Conservation (phyloP, 352 stramenopile genomes). For the Plasmopara muralis region DNA sequence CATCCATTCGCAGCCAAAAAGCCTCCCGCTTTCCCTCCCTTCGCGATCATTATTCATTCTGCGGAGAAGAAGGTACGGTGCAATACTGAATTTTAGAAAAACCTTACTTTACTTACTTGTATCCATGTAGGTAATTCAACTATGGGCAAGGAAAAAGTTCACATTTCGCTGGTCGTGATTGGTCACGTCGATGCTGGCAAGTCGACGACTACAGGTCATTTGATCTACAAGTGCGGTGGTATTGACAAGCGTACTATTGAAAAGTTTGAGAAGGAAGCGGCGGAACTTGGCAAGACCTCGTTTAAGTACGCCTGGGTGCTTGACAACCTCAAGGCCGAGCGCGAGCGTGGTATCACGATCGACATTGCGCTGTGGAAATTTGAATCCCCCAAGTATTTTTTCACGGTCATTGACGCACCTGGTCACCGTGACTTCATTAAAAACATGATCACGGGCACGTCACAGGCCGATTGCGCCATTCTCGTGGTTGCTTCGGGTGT, state of each 20-base stretch:
- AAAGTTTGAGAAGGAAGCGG: slow-evolving; percentile 96
- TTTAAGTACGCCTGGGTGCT: slow-evolving; percentile 99
- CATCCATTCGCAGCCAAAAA: slow-evolving; percentile 25
- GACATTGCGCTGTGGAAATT: slow-evolving; percentile 98
- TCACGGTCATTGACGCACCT: slow-evolving; percentile 97
- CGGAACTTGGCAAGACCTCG: slow-evolving; percentile 95
- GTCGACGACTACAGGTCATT: slow-evolving; percentile 97
- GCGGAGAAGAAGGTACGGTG: slow-evolving; percentile 34
- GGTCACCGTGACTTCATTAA: slow-evolving; percentile 99
- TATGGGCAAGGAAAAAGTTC: slow-evolving; percentile 71
- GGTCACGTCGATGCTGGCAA: slow-evolving; percentile 98
- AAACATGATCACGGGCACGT: slow-evolving; percentile 98
- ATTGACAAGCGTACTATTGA: slow-evolving; percentile 99
- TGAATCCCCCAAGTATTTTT: slow-evolving; percentile 94
- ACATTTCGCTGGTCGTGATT: slow-evolving; percentile 93
- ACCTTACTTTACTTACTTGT: no score
- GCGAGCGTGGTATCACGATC: slow-evolving; percentile 97
- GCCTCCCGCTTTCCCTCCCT: slow-evolving; percentile 1
- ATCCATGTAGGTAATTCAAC: slow-evolving; percentile 13
- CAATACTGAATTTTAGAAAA: no score
- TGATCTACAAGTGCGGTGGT: slow-evolving; percentile 99
- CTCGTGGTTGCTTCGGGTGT: slow-evolving; percentile 91
- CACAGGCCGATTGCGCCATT: slow-evolving; percentile 96
- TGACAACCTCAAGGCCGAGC: slow-evolving; percentile 97
- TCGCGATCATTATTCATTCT: slow-evolving; percentile 42